Evolutionary conservation across 768 basidiomycete species (phyloP).

Genomic region (Flagelloscypha sp.): DNA sequence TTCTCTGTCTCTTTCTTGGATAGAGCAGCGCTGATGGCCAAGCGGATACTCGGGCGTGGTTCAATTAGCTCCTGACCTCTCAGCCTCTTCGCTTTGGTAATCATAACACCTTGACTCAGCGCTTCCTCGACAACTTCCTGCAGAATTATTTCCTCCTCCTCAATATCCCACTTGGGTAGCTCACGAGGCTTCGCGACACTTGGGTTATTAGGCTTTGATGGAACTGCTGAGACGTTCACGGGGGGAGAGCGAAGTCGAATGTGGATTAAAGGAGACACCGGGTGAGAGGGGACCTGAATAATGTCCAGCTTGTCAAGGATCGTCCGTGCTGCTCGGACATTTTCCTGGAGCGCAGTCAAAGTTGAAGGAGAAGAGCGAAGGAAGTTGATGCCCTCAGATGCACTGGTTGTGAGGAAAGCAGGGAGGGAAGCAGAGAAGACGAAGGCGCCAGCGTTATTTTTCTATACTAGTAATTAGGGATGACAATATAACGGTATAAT

Average conservation of each 20-base stretch:
- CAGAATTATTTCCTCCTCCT: slow-evolving; percentile 67
- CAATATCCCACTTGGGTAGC: slow-evolving; percentile 41
- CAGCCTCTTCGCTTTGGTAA: slow-evolving; percentile 78
- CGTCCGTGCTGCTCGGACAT: slow-evolving; percentile 67
- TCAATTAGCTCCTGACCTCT: slow-evolving; percentile 80
- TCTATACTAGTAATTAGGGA: slow-evolving; percentile 32
- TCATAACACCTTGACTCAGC: slow-evolving; percentile 70
- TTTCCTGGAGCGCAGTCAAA: slow-evolving; percentile 71
- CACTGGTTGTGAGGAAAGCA: slow-evolving; percentile 78
- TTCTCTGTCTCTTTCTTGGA: slow-evolving; percentile 91
- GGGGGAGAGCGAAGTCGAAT: slow-evolving; percentile 47
- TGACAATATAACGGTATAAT: background rate
- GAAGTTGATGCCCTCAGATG: slow-evolving; percentile 78
- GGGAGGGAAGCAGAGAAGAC: slow-evolving; percentile 97
- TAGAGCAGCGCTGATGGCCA: slow-evolving; percentile 73
- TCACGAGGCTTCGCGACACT: slow-evolving; percentile 38
- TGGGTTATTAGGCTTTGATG: slow-evolving; percentile 42
- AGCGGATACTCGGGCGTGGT: slow-evolving; percentile 72
- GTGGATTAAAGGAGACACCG: slow-evolving; percentile 83
- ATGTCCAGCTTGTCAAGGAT: slow-evolving; percentile 75
- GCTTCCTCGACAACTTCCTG: slow-evolving; percentile 93
- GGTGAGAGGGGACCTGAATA: slow-evolving; percentile 80
- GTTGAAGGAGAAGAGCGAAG: slow-evolving; percentile 70
- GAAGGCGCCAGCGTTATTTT: slow-evolving; percentile 91
- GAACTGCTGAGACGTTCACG: slow-evolving; percentile 14